Conservation (phyloP, 2,329 filamentous ascomycete genomes). For the Hyphodiscus sp. region DNA sequence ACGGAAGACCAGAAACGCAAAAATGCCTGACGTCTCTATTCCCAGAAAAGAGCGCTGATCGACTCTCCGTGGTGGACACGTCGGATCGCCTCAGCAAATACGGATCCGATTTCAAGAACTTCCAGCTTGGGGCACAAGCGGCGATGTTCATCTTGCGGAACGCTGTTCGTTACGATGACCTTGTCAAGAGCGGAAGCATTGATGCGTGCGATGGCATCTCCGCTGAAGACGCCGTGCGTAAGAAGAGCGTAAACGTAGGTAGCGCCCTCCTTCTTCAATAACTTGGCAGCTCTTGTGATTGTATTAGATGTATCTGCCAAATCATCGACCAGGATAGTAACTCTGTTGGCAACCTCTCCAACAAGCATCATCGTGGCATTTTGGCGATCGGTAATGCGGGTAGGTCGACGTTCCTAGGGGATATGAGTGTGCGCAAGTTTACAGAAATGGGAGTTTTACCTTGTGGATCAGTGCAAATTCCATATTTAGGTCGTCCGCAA, state of each 20-base stretch:
- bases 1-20: constrained; percentile 9
- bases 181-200: constrained; percentile 90
- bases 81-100: constrained; percentile 93
- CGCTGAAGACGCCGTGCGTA: constrained; percentile 91
- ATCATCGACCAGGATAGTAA: constrained; percentile 89
- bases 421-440: constrained; percentile 30
- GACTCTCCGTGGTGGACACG: constrained; percentile 96
- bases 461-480: constrained; percentile 98
- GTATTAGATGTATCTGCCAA: constrained; percentile 95
- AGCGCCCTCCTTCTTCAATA: constrained; percentile 96
- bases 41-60: constrained; percentile 83
- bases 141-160: constrained; percentile 79
- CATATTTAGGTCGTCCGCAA: constrained; percentile 88
- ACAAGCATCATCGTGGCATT: constrained; percentile 96
- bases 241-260: constrained; percentile 84
- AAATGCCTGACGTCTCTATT: constrained; percentile 40
- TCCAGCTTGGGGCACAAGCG: constrained; percentile 79
- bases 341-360: constrained; percentile 72
- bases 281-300: constrained; percentile 89
- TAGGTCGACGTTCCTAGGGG: constrained; percentile 75
- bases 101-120: constrained; percentile 81
- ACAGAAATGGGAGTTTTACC: constrained; percentile 44
- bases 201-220: constrained; percentile 89
- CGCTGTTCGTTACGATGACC: constrained; percentile 91
- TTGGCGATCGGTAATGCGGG: constrained; percentile 79